Evolutionary conservation across 352 stramenopile species (phyloP), one percentile per base, ranked within the genome.

Genomic region (Globisporangium alternatum): DNA sequence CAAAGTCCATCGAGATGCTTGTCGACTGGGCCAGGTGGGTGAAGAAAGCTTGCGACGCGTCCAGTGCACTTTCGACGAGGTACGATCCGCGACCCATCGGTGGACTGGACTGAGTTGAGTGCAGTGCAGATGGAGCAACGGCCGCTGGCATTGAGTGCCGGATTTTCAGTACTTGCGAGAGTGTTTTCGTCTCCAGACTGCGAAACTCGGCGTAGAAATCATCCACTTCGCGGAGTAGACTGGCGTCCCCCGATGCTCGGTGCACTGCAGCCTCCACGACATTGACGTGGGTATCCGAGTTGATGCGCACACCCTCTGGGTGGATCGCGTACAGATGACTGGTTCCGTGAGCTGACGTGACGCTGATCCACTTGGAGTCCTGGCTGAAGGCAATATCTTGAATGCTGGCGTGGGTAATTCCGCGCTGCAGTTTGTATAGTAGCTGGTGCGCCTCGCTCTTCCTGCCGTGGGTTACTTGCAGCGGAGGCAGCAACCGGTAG

Each of bases 391-490:
- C 70, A 37, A 96, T 77, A 48, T 95, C 73, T 28, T 89, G 83
- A 62, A 96, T 95, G 56, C 74, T 91, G 1, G 86, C 88, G 64
- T 91, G 83, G 0, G 88, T 96, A 60, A 95, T 95, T 31, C 88
- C 88, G 41, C 88, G 88, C 60, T 94, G 86, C 31, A 96, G 74
- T 59, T 93, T 93, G 78, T 95, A 96, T 44, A 95, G 53, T 9
- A 96, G 71, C 58, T 89, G 81, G 31, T 84, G 67, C 5, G 41
- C 41, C 15, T 66, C 49, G 33, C 30, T 52, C 17, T 37, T 57
- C 52, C 62, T 62, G 6, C 51, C 54, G 35, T 56, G 25, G 5
- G 31, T 66, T 2, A 62, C 60, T 48, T 80, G 76, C 25, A 93
- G 66, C 1, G 85, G 81, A 7, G 84, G 83, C 3, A 90, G 59